Evolutionary conservation across 352 stramenopile species (phyloP), one percentile per base, ranked within the genome.

Genomic region (Pythium volutum): DNA sequence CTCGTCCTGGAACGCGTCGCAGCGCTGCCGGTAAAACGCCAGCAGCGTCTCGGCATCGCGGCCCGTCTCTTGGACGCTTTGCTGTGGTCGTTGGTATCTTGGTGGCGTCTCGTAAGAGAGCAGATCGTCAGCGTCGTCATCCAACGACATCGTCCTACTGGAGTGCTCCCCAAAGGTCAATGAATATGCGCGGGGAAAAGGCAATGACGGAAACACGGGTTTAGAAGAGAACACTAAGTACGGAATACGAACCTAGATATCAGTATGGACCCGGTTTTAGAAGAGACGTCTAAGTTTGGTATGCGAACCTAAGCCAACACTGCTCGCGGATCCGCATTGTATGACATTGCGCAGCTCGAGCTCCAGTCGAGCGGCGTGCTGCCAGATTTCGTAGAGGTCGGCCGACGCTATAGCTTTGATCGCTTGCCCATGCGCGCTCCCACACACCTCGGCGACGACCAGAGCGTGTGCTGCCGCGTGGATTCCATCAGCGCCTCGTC

Each of bases 1-100:
- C 66, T 91, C 82, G 15, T 58, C 23, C 57, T 89, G 76, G 66
- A 91, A 91, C 39, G 84, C 59, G 33, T 85, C 76, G 49, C 78
- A 88, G 23, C 80, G 71, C 46, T 85, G 69, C 10, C 80, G 76
- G 46, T 91, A 91, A 56, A 81, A 91, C 22, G 63, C 74, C 10
- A 91, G 73, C 49, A 91, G 48, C 47, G 42, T 51, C 18, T 53
- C 58, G 18, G 20, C 56, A 23, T 57, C 52, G 15, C 27, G 9
- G n/a, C 66, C 7, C n/a, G 4, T 59, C 12, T 56, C 22, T 20
- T 51, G 25, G 23, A 16, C 36, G 22, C 64, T 63, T 11, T 66
- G 62, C 39, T 58, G 55, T 5, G 2, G 1, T 11, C 25, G 31
- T 34, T 4, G 31, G 6, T 11, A 33, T 11, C 47, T 57, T n/a